Evolutionary conservation across 2,329 filamentous ascomycete species (phyloP).

Genomic region (Aspergillus sp.): DNA sequence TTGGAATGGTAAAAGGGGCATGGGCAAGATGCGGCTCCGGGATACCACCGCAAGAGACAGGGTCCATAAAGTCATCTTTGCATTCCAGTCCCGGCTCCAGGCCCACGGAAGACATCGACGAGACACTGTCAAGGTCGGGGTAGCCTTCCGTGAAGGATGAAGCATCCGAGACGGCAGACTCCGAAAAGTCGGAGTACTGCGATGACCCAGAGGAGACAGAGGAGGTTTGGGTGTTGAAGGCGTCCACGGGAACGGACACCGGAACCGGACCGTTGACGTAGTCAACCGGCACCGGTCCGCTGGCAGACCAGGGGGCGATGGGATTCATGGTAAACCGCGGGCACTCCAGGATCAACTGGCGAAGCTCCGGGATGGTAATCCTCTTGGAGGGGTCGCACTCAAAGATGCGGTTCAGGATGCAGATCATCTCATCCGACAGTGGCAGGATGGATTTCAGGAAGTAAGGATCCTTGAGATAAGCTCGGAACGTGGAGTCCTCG

Average conservation of each 20-base stretch:
- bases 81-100: constrained; percentile 33
- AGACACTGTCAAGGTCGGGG: constrained; percentile 36
- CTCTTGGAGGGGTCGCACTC: constrained; percentile 79
- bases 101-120: constrained; percentile 38
- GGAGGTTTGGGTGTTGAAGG: constrained; percentile 36
- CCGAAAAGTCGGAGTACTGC: constrained; percentile 40
- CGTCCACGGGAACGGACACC: constrained; percentile 36
- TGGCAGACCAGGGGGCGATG: constrained; percentile 43
- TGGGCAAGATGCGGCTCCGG: constrained; percentile 33
- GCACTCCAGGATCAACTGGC: constrained; percentile 74
- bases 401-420: constrained; percentile 84
- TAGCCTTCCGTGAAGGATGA: constrained; percentile 44
- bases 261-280: constrained; percentile 40
- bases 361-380: constrained; percentile 78
- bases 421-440: constrained; percentile 83
- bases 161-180: constrained; percentile 42
- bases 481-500: constrained; percentile 93
- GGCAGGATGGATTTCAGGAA: constrained; percentile 94
- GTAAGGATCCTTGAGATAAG: constrained; percentile 78
- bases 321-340: constrained; percentile 63
- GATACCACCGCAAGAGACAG: constrained; percentile 29
- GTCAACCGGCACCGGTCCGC: constrained; percentile 36
- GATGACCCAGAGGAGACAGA: constrained; percentile 39
- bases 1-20: constrained; percentile 27
- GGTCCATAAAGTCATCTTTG: constrained; percentile 33